Evolutionary conservation across 768 basidiomycete genomes (phyloP).

Genomic region (Panaeolus papilionaceus): DNA sequence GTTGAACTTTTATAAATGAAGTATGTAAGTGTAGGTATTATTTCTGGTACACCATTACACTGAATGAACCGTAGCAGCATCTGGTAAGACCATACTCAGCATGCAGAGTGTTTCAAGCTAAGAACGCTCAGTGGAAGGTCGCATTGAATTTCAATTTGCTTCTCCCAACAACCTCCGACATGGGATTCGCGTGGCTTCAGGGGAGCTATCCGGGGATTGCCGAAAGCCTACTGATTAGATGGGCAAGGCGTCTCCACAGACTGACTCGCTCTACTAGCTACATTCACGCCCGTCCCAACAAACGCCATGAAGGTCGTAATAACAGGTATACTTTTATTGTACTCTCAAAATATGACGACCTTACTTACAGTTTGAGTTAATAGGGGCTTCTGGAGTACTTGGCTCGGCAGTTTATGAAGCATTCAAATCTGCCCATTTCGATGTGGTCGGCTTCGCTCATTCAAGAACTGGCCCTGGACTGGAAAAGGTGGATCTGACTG

Average conservation of each 20-base stretch:
- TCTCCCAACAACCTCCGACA: neutral
- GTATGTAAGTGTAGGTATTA: neutral
- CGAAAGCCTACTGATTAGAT: neutral
- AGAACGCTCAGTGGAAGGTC: too few species aligned
- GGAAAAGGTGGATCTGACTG: conserved; percentile 70
- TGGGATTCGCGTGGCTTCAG: too few species aligned
- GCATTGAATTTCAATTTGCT: too few species aligned
- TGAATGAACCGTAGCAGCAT: too few species aligned
- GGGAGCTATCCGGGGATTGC: conserved; percentile 8
- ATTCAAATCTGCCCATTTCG: conserved; percentile 53
- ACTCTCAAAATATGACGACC: neutral
- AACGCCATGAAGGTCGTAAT: conserved; percentile 55
- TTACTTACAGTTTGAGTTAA: conserved; percentile 1
- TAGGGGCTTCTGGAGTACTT: conserved; percentile 93
- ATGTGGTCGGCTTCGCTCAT: conserved; percentile 75
- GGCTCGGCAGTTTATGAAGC: conserved; percentile 79
- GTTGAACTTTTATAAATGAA: neutral
- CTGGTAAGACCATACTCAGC: too few species aligned
- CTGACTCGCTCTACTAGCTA: neutral
- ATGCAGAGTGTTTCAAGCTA: too few species aligned
- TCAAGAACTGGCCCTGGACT: conserved; percentile 64
- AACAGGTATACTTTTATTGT: conserved; percentile 51
- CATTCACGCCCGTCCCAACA: neutral
- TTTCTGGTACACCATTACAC: too few species aligned
- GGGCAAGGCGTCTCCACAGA: neutral